Base-by-base conservation (phyloP, 2,329 filamentous ascomycete species). In the Cladosporium velox region DNA sequence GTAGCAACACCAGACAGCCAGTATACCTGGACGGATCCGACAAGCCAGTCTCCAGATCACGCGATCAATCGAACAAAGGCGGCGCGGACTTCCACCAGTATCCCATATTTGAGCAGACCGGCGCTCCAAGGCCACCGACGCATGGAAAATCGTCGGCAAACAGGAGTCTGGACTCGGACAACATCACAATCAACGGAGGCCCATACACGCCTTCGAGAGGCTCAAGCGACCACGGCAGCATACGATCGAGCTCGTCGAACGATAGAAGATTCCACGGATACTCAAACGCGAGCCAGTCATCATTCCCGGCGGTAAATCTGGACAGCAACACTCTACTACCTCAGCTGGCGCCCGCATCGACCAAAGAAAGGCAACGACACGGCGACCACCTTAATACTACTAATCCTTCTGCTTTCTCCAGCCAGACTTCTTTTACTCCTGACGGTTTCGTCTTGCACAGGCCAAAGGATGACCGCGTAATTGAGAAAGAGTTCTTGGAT, bases 401-500 rank as follows among this genome's bases (percentile, higher is more conserved):
- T 68, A 79, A 81, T 51, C 75, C 80, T 2, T 81, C 82, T 11
- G 79, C 79, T 2, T 83, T 82, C 66, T 80, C 77, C 58, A 83
- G 83, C 49, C 82, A 81, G 14, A 75, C 82, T 2, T 83, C 82
- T 11, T 83, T 86, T 70, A 55, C 64, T 14, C 82, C 83, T 3
- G 83, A 86, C 26, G 83, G 82, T n/a, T 84, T 86, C 71, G 76
- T 88, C 69, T 86, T 95, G 61, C 86, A 88, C 57, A 88, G 90
- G 72, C 92, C 92, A 18, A 86, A 88, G 63, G 91, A 96, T 77
- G 92, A 96, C 75, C 87, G 88, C 67, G 82, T 96, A 15, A 91
- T 97, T 55, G 92, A 98, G 76, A 89, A 93, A 75, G 91, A 97
- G 83, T 98, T 98, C 75, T 84, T 93, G 74, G 90, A 92, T 62